phyloP scores from a whole-genome alignment of 331 rosid genomes.

The Pyrus hybrid region DNA sequence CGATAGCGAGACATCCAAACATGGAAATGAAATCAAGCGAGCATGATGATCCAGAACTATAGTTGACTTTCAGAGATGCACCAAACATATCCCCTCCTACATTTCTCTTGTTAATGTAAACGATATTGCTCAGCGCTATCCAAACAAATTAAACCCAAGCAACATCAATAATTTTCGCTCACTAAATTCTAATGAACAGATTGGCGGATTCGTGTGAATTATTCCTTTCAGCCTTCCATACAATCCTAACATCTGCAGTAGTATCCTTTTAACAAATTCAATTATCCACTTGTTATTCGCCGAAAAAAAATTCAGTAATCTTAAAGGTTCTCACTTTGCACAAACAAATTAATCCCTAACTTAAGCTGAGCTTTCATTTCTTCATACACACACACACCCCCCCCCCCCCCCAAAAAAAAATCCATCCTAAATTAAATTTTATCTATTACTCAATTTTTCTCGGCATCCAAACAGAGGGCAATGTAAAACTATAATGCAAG shows the following conservation, averaged over 20 bases:
- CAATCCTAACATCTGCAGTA: background rate
- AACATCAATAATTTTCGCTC: background rate
- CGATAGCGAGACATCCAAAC: background rate
- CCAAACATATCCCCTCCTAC: background rate
- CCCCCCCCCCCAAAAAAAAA: too few relatives aligned
- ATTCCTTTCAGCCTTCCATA: background rate
- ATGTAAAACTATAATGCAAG: background rate
- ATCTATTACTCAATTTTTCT: background rate
- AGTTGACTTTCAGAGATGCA: background rate
- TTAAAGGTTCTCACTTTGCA: background rate
- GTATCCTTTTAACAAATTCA: background rate
- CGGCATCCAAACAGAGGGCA: background rate
- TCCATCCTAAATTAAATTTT: background rate
- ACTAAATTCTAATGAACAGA: background rate
- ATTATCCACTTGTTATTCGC: background rate
- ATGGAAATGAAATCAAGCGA: background rate
- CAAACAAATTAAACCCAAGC: background rate
- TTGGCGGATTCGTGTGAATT: background rate
- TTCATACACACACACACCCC: background rate
- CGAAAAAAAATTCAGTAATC: background rate
- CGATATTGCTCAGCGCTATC: background rate
- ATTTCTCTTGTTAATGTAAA: background rate
- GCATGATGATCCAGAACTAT: background rate
- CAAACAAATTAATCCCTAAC: background rate
- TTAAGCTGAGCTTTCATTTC: background rate